phyloP scores from a whole-genome alignment of 495 filamentous ascomycete species.

The Trichoderma asperelloides region DNA sequence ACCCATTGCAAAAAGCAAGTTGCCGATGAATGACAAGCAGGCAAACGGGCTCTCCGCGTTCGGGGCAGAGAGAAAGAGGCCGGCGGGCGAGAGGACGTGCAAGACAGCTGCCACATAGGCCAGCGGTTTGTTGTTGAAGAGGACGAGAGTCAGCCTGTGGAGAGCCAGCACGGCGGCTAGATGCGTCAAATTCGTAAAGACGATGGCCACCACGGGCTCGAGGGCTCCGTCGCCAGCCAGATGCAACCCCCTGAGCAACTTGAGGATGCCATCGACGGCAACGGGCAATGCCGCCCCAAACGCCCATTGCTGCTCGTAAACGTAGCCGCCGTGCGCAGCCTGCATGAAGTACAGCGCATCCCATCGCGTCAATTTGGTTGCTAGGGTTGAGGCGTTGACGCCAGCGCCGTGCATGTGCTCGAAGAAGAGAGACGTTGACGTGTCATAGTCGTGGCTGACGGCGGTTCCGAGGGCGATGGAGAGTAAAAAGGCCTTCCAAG shows the following conservation, averaged over 20 bases:
- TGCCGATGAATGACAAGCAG: constrained; percentile 65
- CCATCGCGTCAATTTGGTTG: constrained; percentile 68
- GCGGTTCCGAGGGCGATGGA: constrained; percentile 48
- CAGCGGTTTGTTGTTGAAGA: constrained; percentile 40
- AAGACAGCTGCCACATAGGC: constrained; percentile 60
- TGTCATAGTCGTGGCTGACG: constrained; percentile 80
- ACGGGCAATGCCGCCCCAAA: constrained; percentile 59
- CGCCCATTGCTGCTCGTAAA: constrained; percentile 95
- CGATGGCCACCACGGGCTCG: constrained; percentile 43
- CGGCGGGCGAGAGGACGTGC: constrained; percentile 79
- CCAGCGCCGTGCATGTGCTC: constrained; percentile 45
- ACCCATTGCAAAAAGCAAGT: constrained; percentile 57
- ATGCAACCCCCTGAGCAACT: constrained; percentile 13
- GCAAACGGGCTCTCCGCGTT: constrained; percentile 77
- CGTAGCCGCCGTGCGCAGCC: constrained; percentile 59
- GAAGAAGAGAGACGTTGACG: constrained; percentile 57
- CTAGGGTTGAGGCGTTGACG: constrained; percentile 16
- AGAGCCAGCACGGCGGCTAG: constrained; percentile 63
- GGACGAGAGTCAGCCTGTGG: constrained; percentile 44
- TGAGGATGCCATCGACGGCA: constrained; percentile 37
- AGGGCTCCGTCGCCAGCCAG: constrained; percentile 10
- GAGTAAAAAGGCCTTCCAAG: constrained; percentile 70
- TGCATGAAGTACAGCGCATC: constrained; percentile 83
- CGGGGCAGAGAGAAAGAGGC: constrained; percentile 82
- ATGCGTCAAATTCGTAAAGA: constrained; percentile 63